These are phyloP conservation scores for Stachybotrys echinatus DNA, from an alignment of 2,329 filamentous ascomycete genomes.

Conservation along the genomic window DNA sequence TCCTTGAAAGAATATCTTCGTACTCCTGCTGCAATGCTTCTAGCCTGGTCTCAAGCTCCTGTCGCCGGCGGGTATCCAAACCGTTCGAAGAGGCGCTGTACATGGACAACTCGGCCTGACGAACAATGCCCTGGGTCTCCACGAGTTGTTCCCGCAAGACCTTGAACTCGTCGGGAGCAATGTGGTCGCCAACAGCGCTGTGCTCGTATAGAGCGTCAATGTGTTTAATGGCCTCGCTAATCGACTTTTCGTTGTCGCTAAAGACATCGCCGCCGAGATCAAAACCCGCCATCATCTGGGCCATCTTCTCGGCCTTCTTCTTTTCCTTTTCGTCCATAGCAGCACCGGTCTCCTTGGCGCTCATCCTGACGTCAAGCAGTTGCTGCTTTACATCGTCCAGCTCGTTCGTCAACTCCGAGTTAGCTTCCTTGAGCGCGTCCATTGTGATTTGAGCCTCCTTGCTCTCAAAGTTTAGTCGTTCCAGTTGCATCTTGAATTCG, in stretches of 20 bases:
- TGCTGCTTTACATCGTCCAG: slow-evolving; percentile 95
- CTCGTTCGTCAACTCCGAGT: slow-evolving; percentile 84
- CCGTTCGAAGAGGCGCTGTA: slow-evolving; percentile 64
- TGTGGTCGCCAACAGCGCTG: slow-evolving; percentile 69
- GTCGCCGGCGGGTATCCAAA: slow-evolving; percentile 61
- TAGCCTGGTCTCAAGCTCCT: slow-evolving; percentile 73
- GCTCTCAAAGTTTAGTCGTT: slow-evolving; percentile 91
- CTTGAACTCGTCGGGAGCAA: slow-evolving; percentile 76
- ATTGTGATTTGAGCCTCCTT: slow-evolving; percentile 97
- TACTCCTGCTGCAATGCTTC: slow-evolving; percentile 75
- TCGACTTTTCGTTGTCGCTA: slow-evolving; percentile 83
- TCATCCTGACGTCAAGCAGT: slow-evolving; percentile 93
- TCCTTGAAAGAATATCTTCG: slow-evolving; percentile 73
- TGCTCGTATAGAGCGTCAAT: slow-evolving; percentile 75
- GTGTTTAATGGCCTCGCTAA: slow-evolving; percentile 78
- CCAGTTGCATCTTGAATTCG: slow-evolving; percentile 92
- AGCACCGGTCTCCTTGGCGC: slow-evolving; percentile 85
- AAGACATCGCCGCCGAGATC: slow-evolving; percentile 90
- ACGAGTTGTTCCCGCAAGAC: slow-evolving; percentile 73
- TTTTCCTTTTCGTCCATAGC: slow-evolving; percentile 95
- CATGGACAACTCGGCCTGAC: slow-evolving; percentile 84
- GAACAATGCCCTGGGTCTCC: slow-evolving; percentile 86
- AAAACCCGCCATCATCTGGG: slow-evolving; percentile 99
- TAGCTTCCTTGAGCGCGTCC: slow-evolving; percentile 95
- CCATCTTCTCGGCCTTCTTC: slow-evolving; percentile 99